Conservation (phyloP, 2,329 filamentous ascomycete species). For the Apiospora kogelbergensis region DNA sequence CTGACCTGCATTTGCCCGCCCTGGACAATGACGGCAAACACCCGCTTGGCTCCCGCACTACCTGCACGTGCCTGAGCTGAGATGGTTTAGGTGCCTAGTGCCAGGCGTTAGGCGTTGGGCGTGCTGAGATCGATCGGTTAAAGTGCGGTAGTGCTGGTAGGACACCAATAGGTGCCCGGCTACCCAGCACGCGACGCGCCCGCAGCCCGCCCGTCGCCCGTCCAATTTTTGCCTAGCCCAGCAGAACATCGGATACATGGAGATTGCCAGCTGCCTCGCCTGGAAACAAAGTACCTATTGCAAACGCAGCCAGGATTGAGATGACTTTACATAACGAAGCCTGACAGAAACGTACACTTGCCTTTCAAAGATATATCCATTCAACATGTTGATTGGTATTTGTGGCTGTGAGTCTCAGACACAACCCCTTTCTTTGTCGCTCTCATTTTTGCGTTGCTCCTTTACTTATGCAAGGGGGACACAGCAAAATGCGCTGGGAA, state of each 20-base stretch:
- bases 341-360: background rate
- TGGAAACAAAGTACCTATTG: background rate
- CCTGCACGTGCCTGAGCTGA: background rate
- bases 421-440: background rate
- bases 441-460: constrained; percentile 14
- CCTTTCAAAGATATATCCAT: background rate
- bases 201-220: background rate
- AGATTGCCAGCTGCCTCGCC: background rate
- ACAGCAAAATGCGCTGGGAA: constrained; percentile 92
- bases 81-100: background rate
- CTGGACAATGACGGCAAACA: background rate
- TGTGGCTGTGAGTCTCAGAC: constrained; percentile 41
- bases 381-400: constrained; percentile 48
- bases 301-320: background rate
- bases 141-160: constrained; percentile 11
- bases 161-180: background rate
- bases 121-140: background rate
- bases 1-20: constrained; percentile 2
- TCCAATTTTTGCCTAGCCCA: constrained; percentile 1
- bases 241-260: background rate
- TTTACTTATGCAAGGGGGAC: constrained; percentile 4
- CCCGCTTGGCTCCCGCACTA: background rate
- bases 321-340: background rate
- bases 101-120: no score
- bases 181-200: no score